Percentiles rank a stretch among this genome's conserved stretches.
Conservation (phyloP, 2,329 filamentous ascomycete species). For the Xylogone sp. region DNA sequence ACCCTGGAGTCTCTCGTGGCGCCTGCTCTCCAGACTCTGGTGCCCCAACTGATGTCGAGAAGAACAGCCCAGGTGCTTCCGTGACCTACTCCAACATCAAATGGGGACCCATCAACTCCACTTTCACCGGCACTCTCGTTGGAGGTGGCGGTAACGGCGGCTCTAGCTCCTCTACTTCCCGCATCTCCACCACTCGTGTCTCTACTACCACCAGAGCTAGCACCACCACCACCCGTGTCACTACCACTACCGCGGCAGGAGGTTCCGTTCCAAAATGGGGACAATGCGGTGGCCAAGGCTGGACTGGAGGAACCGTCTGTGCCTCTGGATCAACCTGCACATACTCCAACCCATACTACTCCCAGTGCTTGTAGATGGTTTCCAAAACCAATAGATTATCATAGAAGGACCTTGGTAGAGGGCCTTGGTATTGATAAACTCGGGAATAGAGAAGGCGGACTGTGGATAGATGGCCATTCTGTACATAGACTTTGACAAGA, state of each 20-base stretch:
- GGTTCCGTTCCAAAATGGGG: slow-evolving; percentile 1
- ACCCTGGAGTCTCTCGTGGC: slow-evolving; percentile 50
- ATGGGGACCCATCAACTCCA: slow-evolving; percentile 28
- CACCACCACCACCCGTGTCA: not conserved
- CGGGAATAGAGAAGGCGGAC: no score
- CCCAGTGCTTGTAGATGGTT: slow-evolving; percentile 28
- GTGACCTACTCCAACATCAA: slow-evolving; percentile 35
- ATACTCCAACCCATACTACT: slow-evolving; percentile 31
- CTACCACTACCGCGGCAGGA: not conserved
- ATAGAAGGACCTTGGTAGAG: slow-evolving; percentile 6
- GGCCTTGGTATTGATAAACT: no score
- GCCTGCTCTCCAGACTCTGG: slow-evolving; percentile 50
- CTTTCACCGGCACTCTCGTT: slow-evolving; percentile 14
- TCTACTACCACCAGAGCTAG: not conserved
- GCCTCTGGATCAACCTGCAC: slow-evolving; percentile 29
- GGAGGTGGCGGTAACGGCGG: not conserved
- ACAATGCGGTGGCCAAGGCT: slow-evolving; percentile 16
- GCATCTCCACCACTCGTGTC: not conserved
- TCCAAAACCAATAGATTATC: slow-evolving; percentile 7
- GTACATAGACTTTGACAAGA: slow-evolving; percentile 12
- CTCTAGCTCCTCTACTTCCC: not conserved
- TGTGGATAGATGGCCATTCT: slow-evolving; percentile 8
- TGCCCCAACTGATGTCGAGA: slow-evolving; percentile 46
- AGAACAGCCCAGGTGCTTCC: slow-evolving; percentile 33
- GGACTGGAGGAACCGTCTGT: slow-evolving; percentile 29